Evolutionary conservation across 805 yeast species (phyloP), one percentile per base, ranked within the genome.

Genomic region (Candida orba): DNA sequence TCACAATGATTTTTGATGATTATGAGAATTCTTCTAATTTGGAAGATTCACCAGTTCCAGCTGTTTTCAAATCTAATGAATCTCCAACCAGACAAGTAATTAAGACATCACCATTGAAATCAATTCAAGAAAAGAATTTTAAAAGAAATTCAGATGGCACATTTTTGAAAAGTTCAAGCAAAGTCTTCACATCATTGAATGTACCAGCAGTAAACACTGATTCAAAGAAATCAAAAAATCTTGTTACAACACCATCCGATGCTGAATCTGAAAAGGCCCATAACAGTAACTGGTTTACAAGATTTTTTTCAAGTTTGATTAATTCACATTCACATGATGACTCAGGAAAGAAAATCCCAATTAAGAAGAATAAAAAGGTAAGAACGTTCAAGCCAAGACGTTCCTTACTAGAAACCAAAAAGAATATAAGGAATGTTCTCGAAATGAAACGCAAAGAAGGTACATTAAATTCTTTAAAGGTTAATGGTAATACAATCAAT

Each of bases 401-500:
- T 24, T 54, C 58, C 7, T 43, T 56, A 15, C 31, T 46, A 5
- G 37, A 41, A 8, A 45, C 60, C 29, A 58, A 52, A 41, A 54
- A 48, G 36, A 52, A 58, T 23, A 53, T 57, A 33, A 65, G 62
- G 43, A 64, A 63, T 41, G 73, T 73, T 8, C 56, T 75, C 42
- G 67, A 66, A 48, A 57, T 74, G 53, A 72, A 73, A 52, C 59
- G 65, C 43, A 65, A 72, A 42, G 79, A 75, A 54, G 80, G 80
- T 0, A 65, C 79, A 3, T 64, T 75, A 23, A 69, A 69, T 13
- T 66, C 65, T 3, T 60, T 72, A 33, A 72, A 67, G 44, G 73
- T 70, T 41, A 70, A 66, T 42, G 65, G 67, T 48, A 69, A 73
- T 5, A 49, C 65, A 14, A 66, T 75, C 18, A 65, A 63, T 45